Conservation (phyloP, 164 flowering plant species). For the Liquidambar formosana region DNA sequence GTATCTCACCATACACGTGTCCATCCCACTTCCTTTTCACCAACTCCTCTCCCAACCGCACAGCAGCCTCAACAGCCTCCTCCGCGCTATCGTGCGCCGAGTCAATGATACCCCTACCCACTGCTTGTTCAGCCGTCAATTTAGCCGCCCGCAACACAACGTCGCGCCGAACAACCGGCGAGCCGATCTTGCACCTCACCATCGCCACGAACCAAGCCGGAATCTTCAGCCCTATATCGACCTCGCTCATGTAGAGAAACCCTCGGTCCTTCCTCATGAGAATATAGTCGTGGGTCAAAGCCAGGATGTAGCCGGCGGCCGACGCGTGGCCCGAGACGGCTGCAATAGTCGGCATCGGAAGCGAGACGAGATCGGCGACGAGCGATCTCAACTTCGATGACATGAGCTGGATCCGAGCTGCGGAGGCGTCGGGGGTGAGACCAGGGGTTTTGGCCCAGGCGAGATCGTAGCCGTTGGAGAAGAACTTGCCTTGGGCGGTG, state of each 20-base stretch:
- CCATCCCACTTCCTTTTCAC: constrained; percentile 64
- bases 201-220: constrained; percentile 37
- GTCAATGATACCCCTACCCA: constrained; percentile 53
- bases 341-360: constrained; percentile 88
- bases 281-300: constrained; percentile 72
- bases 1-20: constrained; percentile 46
- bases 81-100: constrained; percentile 43
- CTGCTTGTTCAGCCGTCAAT: constrained; percentile 51
- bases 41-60: constrained; percentile 52
- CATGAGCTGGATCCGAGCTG: constrained; percentile 30
- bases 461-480: constrained; percentile 86
- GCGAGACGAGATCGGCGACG: constrained; percentile 51
- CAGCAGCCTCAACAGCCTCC: constrained; percentile 60
- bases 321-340: constrained; percentile 87
- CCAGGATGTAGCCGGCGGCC: constrained; percentile 73
- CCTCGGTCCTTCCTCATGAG: constrained; percentile 76
- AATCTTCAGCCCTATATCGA: constrained; percentile 50
- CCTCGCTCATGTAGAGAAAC: constrained; percentile 84
- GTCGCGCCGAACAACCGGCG: constrained; percentile 40
- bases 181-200: constrained; percentile 42
- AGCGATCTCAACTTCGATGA: constrained; percentile 28
- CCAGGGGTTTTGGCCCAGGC: constrained; percentile 49
- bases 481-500: constrained; percentile 74
- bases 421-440: constrained; percentile 12
- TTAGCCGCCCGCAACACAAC: constrained; percentile 49